Conservation (phyloP, 1,284 basidiomycete species). For the Ustilago xerochloae region DNA sequence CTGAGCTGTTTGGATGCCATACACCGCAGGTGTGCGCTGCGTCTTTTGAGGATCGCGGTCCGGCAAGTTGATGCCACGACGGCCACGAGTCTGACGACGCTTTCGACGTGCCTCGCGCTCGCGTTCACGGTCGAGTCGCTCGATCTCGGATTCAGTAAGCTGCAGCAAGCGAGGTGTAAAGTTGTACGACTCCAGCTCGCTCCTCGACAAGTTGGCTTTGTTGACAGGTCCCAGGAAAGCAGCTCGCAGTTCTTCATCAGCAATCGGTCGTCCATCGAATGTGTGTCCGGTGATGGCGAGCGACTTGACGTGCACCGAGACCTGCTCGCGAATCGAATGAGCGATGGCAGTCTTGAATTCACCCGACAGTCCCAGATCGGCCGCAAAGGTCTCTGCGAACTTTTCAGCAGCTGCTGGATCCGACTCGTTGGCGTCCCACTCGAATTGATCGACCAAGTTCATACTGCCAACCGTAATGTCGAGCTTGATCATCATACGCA, state of each 20-base stretch:
- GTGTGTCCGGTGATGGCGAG: slow-evolving; percentile 90
- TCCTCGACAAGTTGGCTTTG: slow-evolving; percentile 70
- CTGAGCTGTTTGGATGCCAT: slow-evolving; percentile 59
- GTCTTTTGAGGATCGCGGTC: slow-evolving; percentile 94
- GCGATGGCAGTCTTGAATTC: slow-evolving; percentile 91
- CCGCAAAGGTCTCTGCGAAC: slow-evolving; percentile 87
- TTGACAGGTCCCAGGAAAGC: slow-evolving; percentile 84
- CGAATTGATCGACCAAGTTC: slow-evolving; percentile 95
- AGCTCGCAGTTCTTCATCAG: slow-evolving; percentile 90
- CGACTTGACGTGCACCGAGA: slow-evolving; percentile 89
- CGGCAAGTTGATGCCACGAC: slow-evolving; percentile 87
- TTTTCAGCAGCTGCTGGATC: slow-evolving; percentile 84
- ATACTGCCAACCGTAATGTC: slow-evolving; percentile 94
- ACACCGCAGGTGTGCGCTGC: slow-evolving; percentile 73
- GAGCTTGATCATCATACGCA: slow-evolving; percentile 91
- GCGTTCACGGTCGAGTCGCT: slow-evolving; percentile 87
- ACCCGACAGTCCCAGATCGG: slow-evolving; percentile 87
- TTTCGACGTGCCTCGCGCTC: slow-evolving; percentile 91
- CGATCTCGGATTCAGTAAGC: slow-evolving; percentile 85
- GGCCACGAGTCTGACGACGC: slow-evolving; percentile 83
- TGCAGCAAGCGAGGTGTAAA: slow-evolving; percentile 91
- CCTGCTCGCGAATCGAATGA: slow-evolving; percentile 95
- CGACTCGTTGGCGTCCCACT: slow-evolving; percentile 89
- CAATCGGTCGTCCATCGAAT: slow-evolving; percentile 80
- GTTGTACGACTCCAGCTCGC: slow-evolving; percentile 74